These are phyloP conservation scores for Perilla frutescens DNA, from an alignment of 257 asterid species.

Conservation along the genomic window DNA sequence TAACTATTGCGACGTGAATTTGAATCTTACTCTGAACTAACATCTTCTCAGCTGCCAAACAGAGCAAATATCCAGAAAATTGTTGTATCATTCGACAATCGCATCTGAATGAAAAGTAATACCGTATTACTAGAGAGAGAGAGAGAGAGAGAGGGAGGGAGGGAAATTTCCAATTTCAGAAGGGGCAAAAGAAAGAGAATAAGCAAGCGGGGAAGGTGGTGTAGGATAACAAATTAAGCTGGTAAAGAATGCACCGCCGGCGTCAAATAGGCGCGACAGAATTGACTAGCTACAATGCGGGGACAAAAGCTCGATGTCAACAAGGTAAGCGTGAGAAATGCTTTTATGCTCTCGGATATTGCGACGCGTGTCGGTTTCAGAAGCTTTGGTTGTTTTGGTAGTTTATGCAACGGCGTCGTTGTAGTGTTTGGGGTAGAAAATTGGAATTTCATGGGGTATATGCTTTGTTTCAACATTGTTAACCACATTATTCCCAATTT, in stretches of 20 bases:
- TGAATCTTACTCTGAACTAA: slow-evolving; percentile 18
- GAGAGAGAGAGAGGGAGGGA: slow-evolving; percentile 7
- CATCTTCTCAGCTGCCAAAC: slow-evolving; percentile 11
- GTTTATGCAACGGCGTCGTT: slow-evolving; percentile 17
- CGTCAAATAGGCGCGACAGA: slow-evolving; percentile 34
- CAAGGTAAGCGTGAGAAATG: slow-evolving; percentile 31
- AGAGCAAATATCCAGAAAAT: not conserved
- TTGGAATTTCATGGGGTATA: slow-evolving; percentile 37
- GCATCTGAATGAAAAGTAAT: not conserved
- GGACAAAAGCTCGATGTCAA: slow-evolving; percentile 35
- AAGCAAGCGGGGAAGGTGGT: slow-evolving; percentile 21
- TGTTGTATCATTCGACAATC: not conserved
- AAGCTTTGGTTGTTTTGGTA: not conserved
- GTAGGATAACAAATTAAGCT: slow-evolving; percentile 28
- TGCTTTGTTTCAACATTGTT: slow-evolving; percentile 36
- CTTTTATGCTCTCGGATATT: slow-evolving; percentile 30
- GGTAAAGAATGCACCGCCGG: slow-evolving; percentile 34
- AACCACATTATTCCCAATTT: not conserved
- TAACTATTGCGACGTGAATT: slow-evolving; percentile 15
- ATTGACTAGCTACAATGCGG: slow-evolving; percentile 11
- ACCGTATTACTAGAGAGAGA: not conserved
- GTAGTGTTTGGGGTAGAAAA: not conserved
- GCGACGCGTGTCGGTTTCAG: slow-evolving; percentile 19
- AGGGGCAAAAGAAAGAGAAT: too few species aligned
- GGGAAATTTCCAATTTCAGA: not conserved